Base-by-base conservation (phyloP, 305 asterid species). In the Solanum aculeatissimum region DNA sequence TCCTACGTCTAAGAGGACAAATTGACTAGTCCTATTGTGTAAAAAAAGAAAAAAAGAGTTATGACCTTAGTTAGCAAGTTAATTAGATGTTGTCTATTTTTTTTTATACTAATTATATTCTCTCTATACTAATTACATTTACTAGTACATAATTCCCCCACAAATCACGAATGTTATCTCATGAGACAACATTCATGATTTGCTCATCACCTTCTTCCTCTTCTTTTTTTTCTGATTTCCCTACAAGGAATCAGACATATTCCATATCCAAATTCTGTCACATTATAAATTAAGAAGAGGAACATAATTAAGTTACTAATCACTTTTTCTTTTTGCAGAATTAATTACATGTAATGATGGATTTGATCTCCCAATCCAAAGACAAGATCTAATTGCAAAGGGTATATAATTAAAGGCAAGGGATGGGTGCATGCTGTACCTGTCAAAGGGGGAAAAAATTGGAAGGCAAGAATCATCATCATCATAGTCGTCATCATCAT, bases 361-460 rank as follows among this genome's bases (percentile, higher is more conserved):
- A 51, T 85, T 81, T 75, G 86, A 83, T 58, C 7, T 27, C 12
- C 19, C 7, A 70, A 60, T 27, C 29, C n/a, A 13, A 70, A 60
- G 7, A 66, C 32, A 84, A 81, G 66, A 62, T 70, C 53, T 54
- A 19, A 29, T 83, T 60, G 16, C 40, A 47, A 83, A 43, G 55
- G 53, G 80, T 58, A 9, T 23, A 12, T 23, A 29, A 42, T 63
- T 11, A 25, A 23, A 42, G 23, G 7, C 42, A 32, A 19, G 57
- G 85, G 51, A 96, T 96, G 99, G 99, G 99, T 83, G 94, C 94
- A 27, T 96, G 97, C 80, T 96, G 98, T 89, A 92, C 99, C 4
- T 95, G 99, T 84, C 99, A 94, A 51, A 83, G 88, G 57, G 92
- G 92, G 10, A 87, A 87, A 35, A 86, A 85, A 35, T 84, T 85